Conservation (phyloP, 345 rosid genomes). For the Mangifera indica region DNA sequence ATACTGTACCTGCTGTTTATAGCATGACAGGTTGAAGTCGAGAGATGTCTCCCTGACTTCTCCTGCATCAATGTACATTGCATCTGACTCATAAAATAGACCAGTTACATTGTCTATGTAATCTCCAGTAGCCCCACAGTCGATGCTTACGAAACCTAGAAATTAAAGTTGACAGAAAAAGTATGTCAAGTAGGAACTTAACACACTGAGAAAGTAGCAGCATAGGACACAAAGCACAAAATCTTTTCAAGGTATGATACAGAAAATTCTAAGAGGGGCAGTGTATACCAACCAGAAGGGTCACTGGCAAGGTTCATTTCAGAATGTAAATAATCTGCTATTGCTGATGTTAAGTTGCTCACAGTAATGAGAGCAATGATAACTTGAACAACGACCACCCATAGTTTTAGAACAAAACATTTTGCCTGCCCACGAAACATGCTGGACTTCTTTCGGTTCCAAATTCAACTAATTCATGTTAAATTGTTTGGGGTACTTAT, state of each 20-base stretch:
- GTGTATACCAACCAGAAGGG: neutral
- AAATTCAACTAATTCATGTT: neutral
- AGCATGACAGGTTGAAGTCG: neutral
- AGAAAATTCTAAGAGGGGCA: neutral
- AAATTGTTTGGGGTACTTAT: too few relatives aligned
- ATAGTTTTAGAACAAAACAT: neutral
- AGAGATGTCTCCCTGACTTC: neutral
- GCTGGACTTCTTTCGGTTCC: neutral
- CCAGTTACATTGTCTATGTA: neutral
- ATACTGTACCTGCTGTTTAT: neutral
- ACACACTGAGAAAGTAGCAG: too few relatives aligned
- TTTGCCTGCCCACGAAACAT: neutral
- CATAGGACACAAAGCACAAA: neutral
- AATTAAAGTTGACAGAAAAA: too few relatives aligned
- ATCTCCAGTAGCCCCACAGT: neutral
- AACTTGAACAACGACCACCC: neutral
- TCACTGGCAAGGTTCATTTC: neutral
- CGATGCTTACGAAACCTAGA: neutral
- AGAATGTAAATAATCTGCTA: neutral
- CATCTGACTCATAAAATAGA: neutral
- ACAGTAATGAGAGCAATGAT: neutral
- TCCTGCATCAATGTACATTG: conserved; percentile 1
- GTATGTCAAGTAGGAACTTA: too few relatives aligned
- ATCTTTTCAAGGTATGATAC: too few relatives aligned
- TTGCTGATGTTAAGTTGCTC: neutral